Evolutionary conservation across 768 basidiomycete species (phyloP).

Genomic region (Podaxis carcinomalis): DNA sequence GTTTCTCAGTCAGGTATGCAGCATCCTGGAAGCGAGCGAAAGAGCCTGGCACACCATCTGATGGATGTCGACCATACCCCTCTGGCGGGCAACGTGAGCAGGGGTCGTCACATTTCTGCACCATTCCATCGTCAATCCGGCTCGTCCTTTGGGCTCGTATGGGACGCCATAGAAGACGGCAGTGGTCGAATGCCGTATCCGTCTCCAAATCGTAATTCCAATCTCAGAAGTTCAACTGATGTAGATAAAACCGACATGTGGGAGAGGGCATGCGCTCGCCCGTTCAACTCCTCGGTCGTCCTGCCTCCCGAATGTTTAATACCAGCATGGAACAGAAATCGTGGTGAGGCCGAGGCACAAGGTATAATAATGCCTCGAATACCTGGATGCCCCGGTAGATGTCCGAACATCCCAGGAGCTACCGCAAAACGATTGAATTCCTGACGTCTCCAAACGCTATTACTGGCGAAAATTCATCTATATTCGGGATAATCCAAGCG

Average conservation of each 20-base stretch:
- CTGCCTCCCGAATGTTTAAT: constrained; percentile 20
- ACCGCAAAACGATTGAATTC: constrained; percentile 7
- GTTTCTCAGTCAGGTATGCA: not conserved
- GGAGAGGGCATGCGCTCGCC: constrained; percentile 7
- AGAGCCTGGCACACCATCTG: constrained; percentile 14
- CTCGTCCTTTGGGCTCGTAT: constrained; percentile 26
- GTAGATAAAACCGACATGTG: not conserved
- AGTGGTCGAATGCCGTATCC: constrained; percentile 36
- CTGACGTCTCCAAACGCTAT: not conserved
- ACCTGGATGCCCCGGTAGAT: constrained; percentile 13
- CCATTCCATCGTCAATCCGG: constrained; percentile 39
- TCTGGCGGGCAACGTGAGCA: constrained; percentile 16
- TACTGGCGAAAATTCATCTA: not conserved
- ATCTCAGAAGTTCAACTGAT: constrained; percentile 22
- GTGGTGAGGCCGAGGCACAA: not conserved
- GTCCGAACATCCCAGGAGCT: constrained; percentile 24
- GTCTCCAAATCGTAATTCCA: constrained; percentile 36
- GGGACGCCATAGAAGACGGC: constrained; percentile 35
- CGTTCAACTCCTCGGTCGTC: constrained; percentile 14
- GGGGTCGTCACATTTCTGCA: constrained; percentile 25
- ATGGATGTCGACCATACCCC: constrained; percentile 14
- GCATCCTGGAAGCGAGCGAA: not conserved
- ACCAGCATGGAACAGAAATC: constrained; percentile 16
- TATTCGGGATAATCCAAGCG: too few relatives aligned
- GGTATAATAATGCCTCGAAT: not conserved